Evolutionary conservation across 805 yeast species (phyloP).

Genomic region (Ascoidea rubescens): DNA sequence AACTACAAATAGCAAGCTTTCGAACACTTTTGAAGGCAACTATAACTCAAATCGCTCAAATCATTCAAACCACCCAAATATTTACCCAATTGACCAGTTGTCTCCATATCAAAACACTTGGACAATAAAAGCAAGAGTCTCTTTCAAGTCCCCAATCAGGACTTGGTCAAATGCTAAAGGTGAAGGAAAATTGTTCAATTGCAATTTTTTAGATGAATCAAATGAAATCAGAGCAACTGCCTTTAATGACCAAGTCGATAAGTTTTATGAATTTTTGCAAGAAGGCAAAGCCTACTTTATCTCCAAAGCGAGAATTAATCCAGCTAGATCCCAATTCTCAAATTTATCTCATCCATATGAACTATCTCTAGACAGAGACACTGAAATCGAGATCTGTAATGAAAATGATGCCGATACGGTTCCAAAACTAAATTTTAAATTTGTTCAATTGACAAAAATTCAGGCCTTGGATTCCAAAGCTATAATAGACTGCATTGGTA

Average conservation of each 20-base stretch:
- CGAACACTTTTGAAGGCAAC: not conserved
- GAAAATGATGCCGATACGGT: slow-evolving; percentile 43
- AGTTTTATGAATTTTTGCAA: slow-evolving; percentile 57
- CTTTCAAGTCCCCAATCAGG: slow-evolving; percentile 75
- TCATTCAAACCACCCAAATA: slow-evolving; percentile 23
- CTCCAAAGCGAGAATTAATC: slow-evolving; percentile 65
- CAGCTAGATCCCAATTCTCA: slow-evolving; percentile 78
- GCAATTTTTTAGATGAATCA: slow-evolving; percentile 82
- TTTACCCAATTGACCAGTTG: slow-evolving; percentile 70
- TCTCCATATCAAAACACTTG: slow-evolving; percentile 86
- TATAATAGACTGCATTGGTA: slow-evolving; percentile 77
- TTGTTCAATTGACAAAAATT: slow-evolving; percentile 53
- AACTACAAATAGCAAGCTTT: slow-evolving; percentile 1
- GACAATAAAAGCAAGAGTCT: slow-evolving; percentile 89
- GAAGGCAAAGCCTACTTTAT: slow-evolving; percentile 86
- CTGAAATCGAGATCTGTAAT: slow-evolving; percentile 55
- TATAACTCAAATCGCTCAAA: slow-evolving; percentile 1
- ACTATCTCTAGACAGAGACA: slow-evolving; percentile 65
- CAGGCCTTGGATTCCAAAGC: slow-evolving; percentile 58
- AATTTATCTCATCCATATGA: slow-evolving; percentile 82
- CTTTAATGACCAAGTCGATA: slow-evolving; percentile 76
- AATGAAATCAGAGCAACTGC: slow-evolving; percentile 96
- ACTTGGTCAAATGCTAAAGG: slow-evolving; percentile 82
- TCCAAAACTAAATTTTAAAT: slow-evolving; percentile 69
- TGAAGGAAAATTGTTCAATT: slow-evolving; percentile 80